These are phyloP conservation scores for Fusarium haematococcum DNA, from an alignment of 2,329 filamentous ascomycete genomes.

Conservation along the genomic window DNA sequence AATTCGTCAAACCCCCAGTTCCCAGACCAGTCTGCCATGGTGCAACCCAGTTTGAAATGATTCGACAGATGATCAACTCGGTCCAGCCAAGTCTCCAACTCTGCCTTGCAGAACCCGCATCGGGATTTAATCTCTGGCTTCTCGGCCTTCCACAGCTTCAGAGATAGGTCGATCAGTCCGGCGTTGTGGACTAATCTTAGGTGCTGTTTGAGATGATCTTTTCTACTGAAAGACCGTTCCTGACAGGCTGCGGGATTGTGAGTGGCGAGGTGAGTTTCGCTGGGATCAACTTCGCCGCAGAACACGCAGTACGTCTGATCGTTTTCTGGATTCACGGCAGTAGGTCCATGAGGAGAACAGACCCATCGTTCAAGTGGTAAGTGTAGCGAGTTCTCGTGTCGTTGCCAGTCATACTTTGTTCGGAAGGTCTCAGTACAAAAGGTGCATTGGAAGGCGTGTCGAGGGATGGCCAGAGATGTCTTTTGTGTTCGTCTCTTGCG, in stretches of 20 bases:
- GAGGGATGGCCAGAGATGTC: slow-evolving; percentile 11
- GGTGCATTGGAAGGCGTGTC: slow-evolving; percentile 54
- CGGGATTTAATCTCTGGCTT: slow-evolving; percentile 51
- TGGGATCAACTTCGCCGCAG: slow-evolving; percentile 49
- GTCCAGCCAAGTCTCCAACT: slow-evolving; percentile 52
- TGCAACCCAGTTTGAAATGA: slow-evolving; percentile 55
- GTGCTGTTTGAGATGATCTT: slow-evolving; percentile 58
- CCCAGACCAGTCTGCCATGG: slow-evolving; percentile 57
- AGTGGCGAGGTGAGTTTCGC: slow-evolving; percentile 45
- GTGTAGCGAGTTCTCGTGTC: slow-evolving; percentile 63
- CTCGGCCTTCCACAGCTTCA: slow-evolving; percentile 50
- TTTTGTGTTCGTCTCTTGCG: slow-evolving; percentile 18
- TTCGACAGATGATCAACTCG: slow-evolving; percentile 53
- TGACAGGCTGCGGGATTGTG: slow-evolving; percentile 60
- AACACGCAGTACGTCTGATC: slow-evolving; percentile 48
- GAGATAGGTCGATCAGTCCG: slow-evolving; percentile 47
- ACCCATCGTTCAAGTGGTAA: slow-evolving; percentile 60
- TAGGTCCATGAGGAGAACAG: slow-evolving; percentile 52
- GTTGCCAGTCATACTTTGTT: slow-evolving; percentile 59
- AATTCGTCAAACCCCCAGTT: slow-evolving; percentile 56
- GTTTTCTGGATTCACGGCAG: slow-evolving; percentile 51
- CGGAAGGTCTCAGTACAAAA: slow-evolving; percentile 60
- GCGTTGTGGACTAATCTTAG: slow-evolving; percentile 55
- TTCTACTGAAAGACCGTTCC: slow-evolving; percentile 59
- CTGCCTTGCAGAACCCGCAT: slow-evolving; percentile 55